phyloP scores from a whole-genome alignment of 768 basidiomycete genomes.

The Tylopilus plumbeoviolaceoides region DNA sequence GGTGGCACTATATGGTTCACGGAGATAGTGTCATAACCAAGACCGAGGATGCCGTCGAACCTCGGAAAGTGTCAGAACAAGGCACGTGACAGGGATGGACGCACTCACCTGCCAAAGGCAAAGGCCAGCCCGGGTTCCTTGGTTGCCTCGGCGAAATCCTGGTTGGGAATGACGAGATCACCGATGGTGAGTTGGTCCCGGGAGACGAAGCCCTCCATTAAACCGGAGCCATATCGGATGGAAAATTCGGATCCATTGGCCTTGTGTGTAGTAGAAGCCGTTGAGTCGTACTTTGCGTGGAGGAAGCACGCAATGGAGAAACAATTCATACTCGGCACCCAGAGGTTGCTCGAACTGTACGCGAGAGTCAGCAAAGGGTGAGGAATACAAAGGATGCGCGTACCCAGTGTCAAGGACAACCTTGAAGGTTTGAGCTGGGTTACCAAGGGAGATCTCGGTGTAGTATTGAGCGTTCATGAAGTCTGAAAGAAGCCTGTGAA shows the following conservation, averaged over 20 bases:
- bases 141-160: conserved; percentile 93
- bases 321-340: conserved; percentile 83
- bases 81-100: neutral
- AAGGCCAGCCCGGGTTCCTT: conserved; percentile 97
- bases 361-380: neutral
- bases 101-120: conserved; percentile 85
- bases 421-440: conserved; percentile 86
- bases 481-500: conserved; percentile 45
- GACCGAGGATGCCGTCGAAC: conserved; percentile 93
- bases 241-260: conserved; percentile 84
- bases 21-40: conserved; percentile 92
- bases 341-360: conserved; percentile 83
- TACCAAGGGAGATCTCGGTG: conserved; percentile 79
- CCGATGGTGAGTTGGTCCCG: conserved; percentile 78
- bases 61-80: conserved; percentile 35
- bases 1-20: conserved; percentile 92
- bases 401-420: conserved; percentile 93
- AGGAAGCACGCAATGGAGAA: conserved; percentile 92
- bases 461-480: conserved; percentile 99
- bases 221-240: conserved; percentile 94
- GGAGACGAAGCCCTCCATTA: conserved; percentile 95
- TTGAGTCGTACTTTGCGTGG: conserved; percentile 87
- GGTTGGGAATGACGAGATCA: conserved; percentile 67
- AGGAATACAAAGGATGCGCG: conserved; percentile 19
- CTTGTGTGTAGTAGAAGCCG: conserved; percentile 78